phyloP scores from a whole-genome alignment of 805 yeast species.

The Citeromyces matritensis region DNA sequence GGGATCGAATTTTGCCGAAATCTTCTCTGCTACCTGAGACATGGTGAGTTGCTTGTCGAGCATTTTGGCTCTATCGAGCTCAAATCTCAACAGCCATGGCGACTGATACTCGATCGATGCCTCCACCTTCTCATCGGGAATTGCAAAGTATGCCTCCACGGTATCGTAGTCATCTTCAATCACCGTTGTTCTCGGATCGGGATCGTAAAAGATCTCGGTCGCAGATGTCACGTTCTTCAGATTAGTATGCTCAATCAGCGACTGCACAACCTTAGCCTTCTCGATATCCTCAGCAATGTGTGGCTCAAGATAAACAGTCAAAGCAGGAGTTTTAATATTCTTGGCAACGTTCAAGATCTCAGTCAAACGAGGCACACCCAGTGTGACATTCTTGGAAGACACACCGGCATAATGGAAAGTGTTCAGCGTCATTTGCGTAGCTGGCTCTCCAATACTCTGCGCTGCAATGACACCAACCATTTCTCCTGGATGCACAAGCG shows the following conservation, averaged over 20 bases:
- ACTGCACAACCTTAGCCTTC: slow-evolving; percentile 86
- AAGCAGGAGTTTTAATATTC: slow-evolving; percentile 98
- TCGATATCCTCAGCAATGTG: slow-evolving; percentile 81
- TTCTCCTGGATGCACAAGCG: slow-evolving; percentile 92
- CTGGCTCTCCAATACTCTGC: slow-evolving; percentile 96
- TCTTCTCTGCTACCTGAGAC: slow-evolving; percentile 96
- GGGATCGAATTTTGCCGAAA: slow-evolving; percentile 82
- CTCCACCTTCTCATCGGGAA: slow-evolving; percentile 96
- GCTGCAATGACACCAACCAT: slow-evolving; percentile 98
- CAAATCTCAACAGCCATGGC: slow-evolving; percentile 95
- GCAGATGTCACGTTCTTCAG: slow-evolving; percentile 92
- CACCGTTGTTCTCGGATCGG: slow-evolving; percentile 95
- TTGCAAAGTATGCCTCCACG: slow-evolving; percentile 91
- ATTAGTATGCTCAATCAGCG: slow-evolving; percentile 94
- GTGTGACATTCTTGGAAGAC: slow-evolving; percentile 87
- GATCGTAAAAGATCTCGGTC: slow-evolving; percentile 94
- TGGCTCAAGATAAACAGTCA: slow-evolving; percentile 80
- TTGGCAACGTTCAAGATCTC: slow-evolving; percentile 97
- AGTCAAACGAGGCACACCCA: slow-evolving; percentile 96
- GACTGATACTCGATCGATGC: slow-evolving; percentile 88
- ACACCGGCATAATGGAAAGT: slow-evolving; percentile 99
- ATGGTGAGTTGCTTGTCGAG: slow-evolving; percentile 93
- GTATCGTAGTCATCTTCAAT: slow-evolving; percentile 95
- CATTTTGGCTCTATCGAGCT: slow-evolving; percentile 97
- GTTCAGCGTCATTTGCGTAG: slow-evolving; percentile 94